Percentiles rank a stretch among this genome's conserved stretches.
phyloP scores from a whole-genome alignment of 306 rosid species.

The Cicer arietinum region DNA sequence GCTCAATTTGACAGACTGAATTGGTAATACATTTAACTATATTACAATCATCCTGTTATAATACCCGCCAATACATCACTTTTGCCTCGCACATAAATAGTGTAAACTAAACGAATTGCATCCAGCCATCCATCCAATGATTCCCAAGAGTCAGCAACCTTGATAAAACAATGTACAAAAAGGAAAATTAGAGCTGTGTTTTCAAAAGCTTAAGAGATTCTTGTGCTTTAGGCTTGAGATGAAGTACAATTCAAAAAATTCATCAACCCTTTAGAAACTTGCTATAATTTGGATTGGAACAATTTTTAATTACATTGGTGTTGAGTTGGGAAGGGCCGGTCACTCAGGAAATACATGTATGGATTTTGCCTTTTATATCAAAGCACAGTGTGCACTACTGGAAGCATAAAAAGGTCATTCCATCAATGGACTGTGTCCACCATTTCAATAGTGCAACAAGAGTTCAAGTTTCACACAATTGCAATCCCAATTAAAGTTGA shows the following conservation, averaged over 20 bases:
- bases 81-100: conserved; percentile 89
- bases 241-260: conserved; percentile 39
- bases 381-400: neutral
- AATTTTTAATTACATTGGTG: conserved; percentile 9
- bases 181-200: conserved; percentile 40
- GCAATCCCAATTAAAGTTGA: conserved; percentile 19
- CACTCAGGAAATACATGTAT: conserved; percentile 19
- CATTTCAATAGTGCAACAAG: neutral
- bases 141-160: conserved; percentile 98
- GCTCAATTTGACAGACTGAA: conserved; percentile 40
- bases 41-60: conserved; percentile 65
- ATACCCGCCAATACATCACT: conserved; percentile 92
- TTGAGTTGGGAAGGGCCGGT: neutral
- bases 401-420: conserved; percentile 30
- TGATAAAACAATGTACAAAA: conserved; percentile 41
- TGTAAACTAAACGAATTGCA: conserved; percentile 92
- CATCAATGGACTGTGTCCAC: neutral
- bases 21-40: conserved; percentile 36
- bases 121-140: conserved; percentile 97
- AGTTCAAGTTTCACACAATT: conserved; percentile 31
- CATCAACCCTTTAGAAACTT: conserved; percentile 19
- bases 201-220: conserved; percentile 31
- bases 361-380: conserved; percentile 12
- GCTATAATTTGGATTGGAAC: conserved; percentile 27
- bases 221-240: conserved; percentile 31